Evolutionary conservation across 495 filamentous ascomycete genomes (phyloP).

Genomic region (Podospora bellae-mahoneyi): DNA sequence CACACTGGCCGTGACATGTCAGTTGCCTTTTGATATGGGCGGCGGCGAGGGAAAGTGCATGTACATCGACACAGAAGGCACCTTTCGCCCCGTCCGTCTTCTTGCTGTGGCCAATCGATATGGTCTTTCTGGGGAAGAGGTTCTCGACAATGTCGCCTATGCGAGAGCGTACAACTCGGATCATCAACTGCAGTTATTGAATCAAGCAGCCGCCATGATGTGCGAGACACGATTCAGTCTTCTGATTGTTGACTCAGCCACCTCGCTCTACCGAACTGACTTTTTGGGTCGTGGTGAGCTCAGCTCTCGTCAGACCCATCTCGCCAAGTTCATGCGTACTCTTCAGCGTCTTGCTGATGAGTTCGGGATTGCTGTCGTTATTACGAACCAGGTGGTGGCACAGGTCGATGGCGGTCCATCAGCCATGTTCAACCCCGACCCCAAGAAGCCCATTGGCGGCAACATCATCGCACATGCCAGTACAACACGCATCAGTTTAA

Average conservation of each 20-base stretch:
- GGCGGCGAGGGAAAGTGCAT: conserved; percentile 97
- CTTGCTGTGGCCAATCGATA: conserved; percentile 91
- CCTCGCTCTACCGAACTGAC: conserved; percentile 91
- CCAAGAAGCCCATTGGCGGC: conserved; percentile 97
- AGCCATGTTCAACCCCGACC: conserved; percentile 98
- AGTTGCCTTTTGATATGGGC: conserved; percentile 97
- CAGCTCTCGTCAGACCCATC: conserved; percentile 81
- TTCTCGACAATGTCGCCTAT: conserved; percentile 96
- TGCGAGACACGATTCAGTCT: conserved; percentile 96
- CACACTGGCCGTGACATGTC: conserved; percentile 96
- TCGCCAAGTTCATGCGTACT: conserved; percentile 96
- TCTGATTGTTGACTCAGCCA: conserved; percentile 91
- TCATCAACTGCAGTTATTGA: conserved; percentile 90
- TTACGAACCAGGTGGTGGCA: conserved; percentile 97
- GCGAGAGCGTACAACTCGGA: conserved; percentile 98
- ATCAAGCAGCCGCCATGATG: conserved; percentile 97
- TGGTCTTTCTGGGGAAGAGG: conserved; percentile 92
- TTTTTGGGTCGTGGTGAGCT: conserved; percentile 93
- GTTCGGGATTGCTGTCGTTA: conserved; percentile 97
- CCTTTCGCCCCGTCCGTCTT: conserved; percentile 87
- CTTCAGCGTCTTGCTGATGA: conserved; percentile 93
- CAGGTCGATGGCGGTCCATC: conserved; percentile 95
- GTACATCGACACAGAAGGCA: conserved; percentile 99
- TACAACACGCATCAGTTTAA: conserved; percentile 83
- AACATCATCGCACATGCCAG: conserved; percentile 98